Percentiles rank a stretch among this genome's conserved stretches.
These are phyloP conservation scores for Persicaria tinctoria DNA, from an alignment of 148 eudicot species.

Conservation along the genomic window DNA sequence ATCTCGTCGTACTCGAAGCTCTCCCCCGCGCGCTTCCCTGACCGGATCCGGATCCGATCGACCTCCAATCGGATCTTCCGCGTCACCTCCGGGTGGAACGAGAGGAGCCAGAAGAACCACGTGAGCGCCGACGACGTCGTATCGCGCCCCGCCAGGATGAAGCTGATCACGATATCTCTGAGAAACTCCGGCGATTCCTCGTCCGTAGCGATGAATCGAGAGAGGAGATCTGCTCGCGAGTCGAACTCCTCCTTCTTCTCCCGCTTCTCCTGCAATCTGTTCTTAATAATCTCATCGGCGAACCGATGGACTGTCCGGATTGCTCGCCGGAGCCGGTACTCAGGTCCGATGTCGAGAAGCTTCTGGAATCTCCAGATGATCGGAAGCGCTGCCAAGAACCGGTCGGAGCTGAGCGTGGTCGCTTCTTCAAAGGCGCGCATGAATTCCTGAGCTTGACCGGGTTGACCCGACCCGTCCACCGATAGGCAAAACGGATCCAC, in stretches of 20 bases:
- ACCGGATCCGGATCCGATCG: constrained; percentile 8
- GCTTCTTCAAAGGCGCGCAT: constrained; percentile 20
- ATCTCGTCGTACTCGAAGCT: constrained; percentile 16
- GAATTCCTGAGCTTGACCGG: not conserved
- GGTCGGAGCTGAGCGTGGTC: constrained; percentile 7
- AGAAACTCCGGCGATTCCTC: constrained; percentile 11
- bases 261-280: constrained; percentile 2
- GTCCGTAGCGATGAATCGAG: constrained; percentile 7
- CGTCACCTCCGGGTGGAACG: constrained; percentile 6
- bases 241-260: not conserved
- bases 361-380: constrained; percentile 12
- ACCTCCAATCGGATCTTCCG: constrained; percentile 11
- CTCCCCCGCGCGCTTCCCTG: constrained; percentile 5
- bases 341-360: constrained; percentile 13
- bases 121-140: constrained; percentile 18
- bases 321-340: constrained; percentile 6
- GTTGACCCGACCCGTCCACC: not conserved
- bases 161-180: constrained; percentile 12
- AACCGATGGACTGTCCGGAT: constrained; percentile 4
- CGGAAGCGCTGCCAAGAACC: not conserved
- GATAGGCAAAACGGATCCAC: constrained; percentile 17
- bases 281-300: constrained; percentile 9
- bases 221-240: not conserved
- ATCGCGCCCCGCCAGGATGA: constrained; percentile 21
- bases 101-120: constrained; percentile 19